Evolutionary conservation across 257 asterid genomes (phyloP).

Genomic region (Orobanche coerulescens): DNA sequence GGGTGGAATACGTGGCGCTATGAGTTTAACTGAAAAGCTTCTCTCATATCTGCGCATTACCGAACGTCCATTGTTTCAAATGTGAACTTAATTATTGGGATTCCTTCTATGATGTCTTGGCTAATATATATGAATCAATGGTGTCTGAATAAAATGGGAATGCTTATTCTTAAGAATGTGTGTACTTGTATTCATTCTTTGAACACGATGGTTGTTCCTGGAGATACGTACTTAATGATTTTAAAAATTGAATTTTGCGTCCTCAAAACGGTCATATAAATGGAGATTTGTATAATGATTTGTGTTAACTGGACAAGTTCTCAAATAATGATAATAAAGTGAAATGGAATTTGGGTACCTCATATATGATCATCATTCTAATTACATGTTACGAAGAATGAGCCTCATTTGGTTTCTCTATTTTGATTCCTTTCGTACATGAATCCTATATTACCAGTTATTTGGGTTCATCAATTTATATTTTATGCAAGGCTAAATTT

Average conservation of each 20-base stretch:
- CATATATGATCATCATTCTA: neutral
- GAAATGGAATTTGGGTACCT: neutral
- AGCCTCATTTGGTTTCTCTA: neutral
- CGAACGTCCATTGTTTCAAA: conserved; percentile 76
- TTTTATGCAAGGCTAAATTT: neutral
- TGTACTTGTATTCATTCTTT: neutral
- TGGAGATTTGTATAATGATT: conserved; percentile 1
- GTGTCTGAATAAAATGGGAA: neutral
- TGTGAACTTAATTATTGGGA: conserved; percentile 37
- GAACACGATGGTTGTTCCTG: neutral
- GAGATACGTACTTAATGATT: neutral
- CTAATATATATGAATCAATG: neutral
- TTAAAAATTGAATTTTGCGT: conserved; percentile 3
- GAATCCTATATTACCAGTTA: neutral
- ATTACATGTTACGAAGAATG: neutral
- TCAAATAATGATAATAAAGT: conserved; percentile 1
- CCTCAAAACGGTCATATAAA: neutral
- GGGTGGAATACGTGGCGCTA: conserved; percentile 98
- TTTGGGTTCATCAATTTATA: neutral
- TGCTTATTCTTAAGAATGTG: conserved; percentile 1
- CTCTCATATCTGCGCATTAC: conserved; percentile 68
- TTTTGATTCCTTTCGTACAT: neutral
- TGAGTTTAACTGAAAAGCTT: conserved; percentile 83
- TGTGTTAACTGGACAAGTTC: conserved; percentile 13
- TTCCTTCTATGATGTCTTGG: conserved; percentile 13